Base-by-base conservation (phyloP, 1,284 basidiomycete species). In the Trichosporon coremiiforme region DNA sequence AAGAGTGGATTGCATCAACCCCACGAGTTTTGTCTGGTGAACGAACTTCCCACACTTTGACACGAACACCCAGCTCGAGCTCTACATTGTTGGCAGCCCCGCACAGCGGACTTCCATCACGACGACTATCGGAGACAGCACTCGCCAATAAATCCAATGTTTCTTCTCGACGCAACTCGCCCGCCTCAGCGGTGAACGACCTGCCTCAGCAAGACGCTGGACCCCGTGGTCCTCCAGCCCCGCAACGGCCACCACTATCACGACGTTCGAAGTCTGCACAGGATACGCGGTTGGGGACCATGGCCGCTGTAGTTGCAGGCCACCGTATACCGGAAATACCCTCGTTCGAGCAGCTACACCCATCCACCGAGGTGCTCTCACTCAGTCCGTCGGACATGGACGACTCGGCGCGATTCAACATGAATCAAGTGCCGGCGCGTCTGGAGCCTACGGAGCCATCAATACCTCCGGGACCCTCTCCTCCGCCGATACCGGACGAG, bases 181-280 rank as follows among this genome's bases (percentile, higher is more conserved):
- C 57, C 17, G 57, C 57, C 29, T 62, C 57, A 31, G 57, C 57
- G 17, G 57, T 62, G 57, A 62, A 17, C 31, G 57, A 62, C 5
- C 57, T 62, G 29, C 57, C 57, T 62, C 29, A n/a, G 57, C 29
- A 62, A 17, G 57, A 62, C 12, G n/a, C 50, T 25, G 50, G 50
- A 53, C 50, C 20, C 50, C 50, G 50, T 17, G 57, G 57, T 60
- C 17, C 45, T 13, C 33, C 64, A 29, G 13, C 29, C 4, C 57
- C 29, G 8, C 29, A 33, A n/a, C 29, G 57, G 22, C 57, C 57
- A 35, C 57, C 66, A 20, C 29, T 60, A 45, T 68, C 35, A 8
- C 68, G 69, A 2, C 68, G 71, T 17, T 69, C 65, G 8, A 65
- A 55, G 62, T 72, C 71, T n/a, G 71, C 71, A 4, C 71, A 70